Conservation (phyloP, 1,139 yeast genomes). For the Candida sp. region DNA sequence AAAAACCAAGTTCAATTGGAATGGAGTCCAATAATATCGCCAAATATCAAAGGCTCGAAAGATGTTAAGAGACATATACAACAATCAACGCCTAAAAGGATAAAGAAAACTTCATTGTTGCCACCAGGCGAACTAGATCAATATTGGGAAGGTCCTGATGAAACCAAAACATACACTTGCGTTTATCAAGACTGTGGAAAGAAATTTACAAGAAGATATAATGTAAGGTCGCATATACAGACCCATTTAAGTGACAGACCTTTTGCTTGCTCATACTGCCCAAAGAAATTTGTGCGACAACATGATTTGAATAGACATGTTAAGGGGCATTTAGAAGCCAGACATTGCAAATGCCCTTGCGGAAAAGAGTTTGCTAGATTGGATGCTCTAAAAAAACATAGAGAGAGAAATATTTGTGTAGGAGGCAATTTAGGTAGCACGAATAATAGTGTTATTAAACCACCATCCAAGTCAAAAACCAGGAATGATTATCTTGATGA, state of each 20-base stretch:
- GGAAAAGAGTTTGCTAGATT: constrained; percentile 89
- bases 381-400: constrained; percentile 84
- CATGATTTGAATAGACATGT: constrained; percentile 92
- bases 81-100: constrained; percentile 40
- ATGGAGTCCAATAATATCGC: constrained; percentile 57
- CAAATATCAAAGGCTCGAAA: constrained; percentile 34
- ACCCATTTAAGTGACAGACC: constrained; percentile 97
- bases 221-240: constrained; percentile 95
- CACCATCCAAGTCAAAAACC: constrained; percentile 15
- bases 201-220: constrained; percentile 82
- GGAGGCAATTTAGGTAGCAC: constrained; percentile 51
- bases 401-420: constrained; percentile 70
- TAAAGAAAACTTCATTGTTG: constrained; percentile 65
- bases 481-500: constrained; percentile 15
- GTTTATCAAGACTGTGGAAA: constrained; percentile 79
- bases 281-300: constrained; percentile 78
- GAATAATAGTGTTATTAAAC: constrained; percentile 25
- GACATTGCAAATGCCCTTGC: constrained; percentile 74
- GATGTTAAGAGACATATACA: constrained; percentile 38
- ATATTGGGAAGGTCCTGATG: constrained; percentile 79
- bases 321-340: constrained; percentile 80
- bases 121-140: constrained; percentile 91
- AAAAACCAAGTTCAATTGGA: constrained; percentile 37
- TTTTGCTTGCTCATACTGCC: constrained; percentile 58
- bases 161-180: constrained; percentile 66